Base-by-base conservation (phyloP, 495 filamentous ascomycete genomes). In the Aspergillus diversus region DNA sequence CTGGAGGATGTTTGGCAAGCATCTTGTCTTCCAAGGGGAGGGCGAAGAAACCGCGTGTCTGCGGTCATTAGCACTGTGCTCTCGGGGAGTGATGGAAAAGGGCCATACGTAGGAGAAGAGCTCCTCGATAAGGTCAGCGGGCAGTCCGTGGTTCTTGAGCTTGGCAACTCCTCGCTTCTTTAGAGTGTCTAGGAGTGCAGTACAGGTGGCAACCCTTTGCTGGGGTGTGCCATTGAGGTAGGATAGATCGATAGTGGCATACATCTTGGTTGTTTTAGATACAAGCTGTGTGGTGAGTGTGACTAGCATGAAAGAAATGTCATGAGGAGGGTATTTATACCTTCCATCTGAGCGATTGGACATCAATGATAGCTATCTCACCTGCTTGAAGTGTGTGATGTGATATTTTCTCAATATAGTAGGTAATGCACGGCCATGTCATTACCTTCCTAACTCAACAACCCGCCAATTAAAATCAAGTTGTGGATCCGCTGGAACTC, bases 1-100 rank as follows among this genome's bases (percentile, higher is more conserved):
- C 76, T 49, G 78, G 79, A 9, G 86, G 86, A 66, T 87, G 86
- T 17, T 83, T 83, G 32, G 84, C 85, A 9, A 79, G 73, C 69
- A 74, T 73, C 55, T 83, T 84, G 34, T 74, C 72, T 5, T 77
- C 75, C 0, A 57, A 47, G 1, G 73, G 68, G 7, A 83, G 71
- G 32, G 68, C 73, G 58, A 81, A 83, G 63, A 83, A 74, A 12
- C 55, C 59, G 7, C 66, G 66, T 5, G 70, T 69, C 70, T 70
- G 13, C 5, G 31, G 9, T 46, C 15, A 57, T 11, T 35, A 43
- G 6, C 33, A n/a, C n/a, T n/a, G n/a, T n/a, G n/a, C n/a, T n/a
- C n/a, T n/a, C n/a, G n/a, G n/a, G n/a, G n/a, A n/a, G n/a, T n/a
- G n/a, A n/a, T n/a, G n/a, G n/a, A n/a, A n/a, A n/a, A n/a, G 39